Base-by-base conservation (phyloP, 2,329 filamentous ascomycete species). In the Xylariaceae sp. region DNA sequence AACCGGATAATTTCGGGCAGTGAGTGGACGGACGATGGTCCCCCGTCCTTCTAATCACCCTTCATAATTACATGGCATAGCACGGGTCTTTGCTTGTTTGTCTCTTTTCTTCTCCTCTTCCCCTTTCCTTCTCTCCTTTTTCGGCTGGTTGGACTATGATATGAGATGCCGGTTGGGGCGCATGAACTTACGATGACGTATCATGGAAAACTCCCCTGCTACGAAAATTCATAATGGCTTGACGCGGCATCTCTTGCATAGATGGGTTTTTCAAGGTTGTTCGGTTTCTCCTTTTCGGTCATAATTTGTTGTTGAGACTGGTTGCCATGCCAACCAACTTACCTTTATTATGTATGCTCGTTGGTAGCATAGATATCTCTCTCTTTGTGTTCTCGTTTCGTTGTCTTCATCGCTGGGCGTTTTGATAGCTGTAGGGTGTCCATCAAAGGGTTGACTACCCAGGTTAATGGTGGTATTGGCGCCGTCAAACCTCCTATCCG, bases 21-120 rank as follows among this genome's bases (percentile, higher is more conserved):
- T 71, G 85, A 87, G 68, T 88, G 85, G 85, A 86, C 83, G 1
- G 85, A 87, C 63, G 84, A 87, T 69, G 84, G 87, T 70, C 80
- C 23, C 5, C 23, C 23, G 5, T 30, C 77, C 41, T 64, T 58
- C 37, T 85, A 79, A 67, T 10, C 37, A 41, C 6, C 23, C 37
- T 13, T 4, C 11, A n/a, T 45, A 6, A 8, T 39, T 13, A 15
- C 13, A 45, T 6, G n/a, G 41, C 41, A 45, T 85, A 68, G 75
- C 60, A 48, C 23, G 23, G 23, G 23, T 30, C 23, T 30, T 30
- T 30, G 23, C 23, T 30, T 30, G 23, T 5, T 35, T 48, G 17
- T 34, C n/a, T n/a, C 41, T 30, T 13, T 56, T 53, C 54, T 41
- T 13, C 18, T 11, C 6, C 9, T 17, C 18, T 8, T 30, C 30